phyloP scores from a whole-genome alignment of 345 rosid genomes.

The Sapria himalayana region DNA sequence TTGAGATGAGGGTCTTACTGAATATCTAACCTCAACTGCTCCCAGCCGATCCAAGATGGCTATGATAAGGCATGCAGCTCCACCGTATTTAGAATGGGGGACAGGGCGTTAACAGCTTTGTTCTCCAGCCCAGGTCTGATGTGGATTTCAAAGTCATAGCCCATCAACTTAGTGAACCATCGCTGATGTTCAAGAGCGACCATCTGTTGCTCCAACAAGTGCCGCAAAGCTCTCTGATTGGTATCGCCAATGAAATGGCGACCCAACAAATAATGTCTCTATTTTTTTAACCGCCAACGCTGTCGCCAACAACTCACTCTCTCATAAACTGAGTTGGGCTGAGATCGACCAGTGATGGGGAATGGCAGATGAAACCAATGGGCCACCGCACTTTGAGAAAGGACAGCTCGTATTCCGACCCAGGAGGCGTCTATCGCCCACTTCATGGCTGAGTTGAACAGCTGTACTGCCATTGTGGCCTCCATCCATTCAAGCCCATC shows the following conservation, averaged over 20 bases:
- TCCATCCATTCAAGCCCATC: not conserved
- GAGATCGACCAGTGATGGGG: not conserved
- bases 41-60: no score
- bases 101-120: not conserved
- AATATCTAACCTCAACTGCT: no score
- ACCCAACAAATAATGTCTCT: not conserved
- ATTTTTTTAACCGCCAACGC: not conserved
- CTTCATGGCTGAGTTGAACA: not conserved
- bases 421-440: not conserved
- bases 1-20: no score
- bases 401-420: not conserved
- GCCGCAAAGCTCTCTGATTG: not conserved
- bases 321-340: no score
- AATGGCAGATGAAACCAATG: not conserved
- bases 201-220: not conserved
- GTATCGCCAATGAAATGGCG: not conserved
- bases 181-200: not conserved
- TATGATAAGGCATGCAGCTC: no score
- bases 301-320: not conserved
- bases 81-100: no score
- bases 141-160: not conserved
- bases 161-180: not conserved
- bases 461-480: not conserved
- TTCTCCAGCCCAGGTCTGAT: not conserved
- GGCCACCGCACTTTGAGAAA: not conserved